A percentile compares a stretch with the other conserved stretches of the same genome.
Evolutionary conservation across 495 filamentous ascomycete species (phyloP).

Genomic region (Evansstolkia leycettana): DNA sequence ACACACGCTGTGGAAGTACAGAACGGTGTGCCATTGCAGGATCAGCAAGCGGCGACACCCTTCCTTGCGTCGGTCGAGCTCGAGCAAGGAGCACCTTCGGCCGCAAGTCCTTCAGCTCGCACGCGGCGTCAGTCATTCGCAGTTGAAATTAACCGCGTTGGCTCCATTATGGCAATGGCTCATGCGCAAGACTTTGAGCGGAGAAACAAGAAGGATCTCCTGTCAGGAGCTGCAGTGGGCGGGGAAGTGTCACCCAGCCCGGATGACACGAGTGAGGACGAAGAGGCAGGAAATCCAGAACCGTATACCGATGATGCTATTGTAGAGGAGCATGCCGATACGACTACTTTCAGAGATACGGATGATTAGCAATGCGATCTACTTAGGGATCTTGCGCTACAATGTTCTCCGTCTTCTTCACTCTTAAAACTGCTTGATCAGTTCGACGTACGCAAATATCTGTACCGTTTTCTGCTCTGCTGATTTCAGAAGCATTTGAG

Average conservation of each 20-base stretch:
- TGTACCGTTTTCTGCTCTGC: no score
- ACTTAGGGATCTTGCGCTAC: no score
- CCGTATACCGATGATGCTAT: no score
- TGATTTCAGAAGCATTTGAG: no score
- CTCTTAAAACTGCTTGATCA: no score
- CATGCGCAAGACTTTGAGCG: conserved; percentile 85
- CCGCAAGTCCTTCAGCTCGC: conserved; percentile 12
- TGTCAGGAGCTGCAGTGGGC: conserved; percentile 12
- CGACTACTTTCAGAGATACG: no score
- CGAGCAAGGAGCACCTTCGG: conserved; percentile 19
- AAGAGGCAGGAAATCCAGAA: conserved; percentile 8
- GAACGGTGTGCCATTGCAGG: conserved; percentile 1
- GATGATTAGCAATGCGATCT: no score
- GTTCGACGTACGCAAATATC: no score
- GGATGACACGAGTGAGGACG: conserved; percentile 28
- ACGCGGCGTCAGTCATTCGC: conserved; percentile 12
- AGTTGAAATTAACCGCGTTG: conserved; percentile 32
- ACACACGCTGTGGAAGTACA: conserved; percentile 1
- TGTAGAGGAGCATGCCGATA: no score
- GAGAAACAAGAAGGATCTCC: conserved; percentile 38
- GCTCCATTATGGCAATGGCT: conserved; percentile 55
- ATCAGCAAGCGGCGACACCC: conserved; percentile 4
- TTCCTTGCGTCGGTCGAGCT: conserved; percentile 13
- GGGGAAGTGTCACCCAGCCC: conserved; percentile 6
- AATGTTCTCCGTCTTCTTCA: no score